These are phyloP conservation scores for Eucalyptus sideroxylon DNA, from an alignment of 345 rosid genomes.

Conservation along the genomic window DNA sequence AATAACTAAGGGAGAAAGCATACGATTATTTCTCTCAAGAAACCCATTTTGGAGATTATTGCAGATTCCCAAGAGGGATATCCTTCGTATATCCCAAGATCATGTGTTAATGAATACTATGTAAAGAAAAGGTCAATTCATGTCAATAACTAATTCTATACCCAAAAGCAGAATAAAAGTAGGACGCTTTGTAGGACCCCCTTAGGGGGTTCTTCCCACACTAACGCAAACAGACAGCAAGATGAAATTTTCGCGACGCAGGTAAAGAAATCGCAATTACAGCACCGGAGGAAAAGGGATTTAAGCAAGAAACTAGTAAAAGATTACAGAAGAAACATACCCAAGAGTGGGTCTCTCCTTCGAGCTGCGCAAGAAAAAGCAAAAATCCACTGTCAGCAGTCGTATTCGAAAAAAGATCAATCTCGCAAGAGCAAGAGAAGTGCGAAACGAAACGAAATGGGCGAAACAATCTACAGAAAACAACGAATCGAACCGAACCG, in stretches of 20 bases:
- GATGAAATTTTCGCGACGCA: background rate
- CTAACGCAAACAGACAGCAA: background rate
- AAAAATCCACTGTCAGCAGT: background rate
- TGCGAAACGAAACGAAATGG: background rate
- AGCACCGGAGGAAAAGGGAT: background rate
- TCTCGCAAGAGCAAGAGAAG: background rate
- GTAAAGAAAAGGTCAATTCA: background rate
- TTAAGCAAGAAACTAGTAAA: background rate
- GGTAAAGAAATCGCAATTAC: background rate
- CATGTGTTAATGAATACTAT: background rate
- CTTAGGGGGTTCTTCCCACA: background rate
- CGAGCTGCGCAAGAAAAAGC: conserved; percentile 37
- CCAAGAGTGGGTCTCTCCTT: conserved; percentile 97
- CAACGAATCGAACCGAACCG: background rate
- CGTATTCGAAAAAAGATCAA: background rate
- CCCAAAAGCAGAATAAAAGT: background rate
- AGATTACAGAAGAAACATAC: conserved; percentile 1
- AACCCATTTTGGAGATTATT: background rate
- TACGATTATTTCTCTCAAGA: background rate
- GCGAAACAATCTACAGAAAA: background rate
- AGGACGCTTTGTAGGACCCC: background rate
- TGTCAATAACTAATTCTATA: background rate
- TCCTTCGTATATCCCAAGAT: background rate
- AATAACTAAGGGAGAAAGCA: background rate
- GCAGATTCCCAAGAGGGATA: background rate